Percentiles rank a stretch among this genome's conserved stretches.
These are phyloP conservation scores for Clonostachys solani DNA, from an alignment of 2,329 filamentous ascomycete species.

Conservation along the genomic window DNA sequence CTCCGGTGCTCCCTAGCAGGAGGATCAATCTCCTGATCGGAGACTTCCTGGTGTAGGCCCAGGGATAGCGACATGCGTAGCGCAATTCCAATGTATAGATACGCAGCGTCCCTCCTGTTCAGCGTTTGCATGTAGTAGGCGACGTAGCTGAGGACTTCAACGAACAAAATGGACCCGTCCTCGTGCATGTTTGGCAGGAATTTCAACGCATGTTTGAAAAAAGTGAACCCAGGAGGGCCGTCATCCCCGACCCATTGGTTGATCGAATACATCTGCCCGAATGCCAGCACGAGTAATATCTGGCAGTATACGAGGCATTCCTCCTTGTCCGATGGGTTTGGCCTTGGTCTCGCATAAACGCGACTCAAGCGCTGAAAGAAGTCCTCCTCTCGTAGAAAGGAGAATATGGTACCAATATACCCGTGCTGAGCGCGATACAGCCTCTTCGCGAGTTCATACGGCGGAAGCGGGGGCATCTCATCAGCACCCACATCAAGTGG, in stretches of 20 bases:
- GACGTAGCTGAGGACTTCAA: constrained; percentile 48
- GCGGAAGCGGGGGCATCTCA: background rate
- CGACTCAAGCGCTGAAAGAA: background rate
- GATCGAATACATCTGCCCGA: constrained; percentile 52
- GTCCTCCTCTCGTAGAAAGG: background rate
- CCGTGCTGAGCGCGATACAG: background rate
- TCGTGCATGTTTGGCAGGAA: constrained; percentile 52
- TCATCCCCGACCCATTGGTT: constrained; percentile 49
- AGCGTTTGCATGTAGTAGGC: constrained; percentile 55
- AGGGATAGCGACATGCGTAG: constrained; percentile 13
- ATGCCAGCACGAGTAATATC: constrained; percentile 46
- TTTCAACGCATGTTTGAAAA: constrained; percentile 45
- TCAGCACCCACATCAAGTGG: background rate
- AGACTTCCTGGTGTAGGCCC: constrained; percentile 11
- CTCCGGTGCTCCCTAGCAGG: constrained; percentile 40
- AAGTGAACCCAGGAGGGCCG: constrained; percentile 50
- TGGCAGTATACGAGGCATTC: constrained; percentile 46
- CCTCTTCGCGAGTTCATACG: background rate
- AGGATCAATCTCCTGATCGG: constrained; percentile 2
- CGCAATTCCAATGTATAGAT: constrained; percentile 44
- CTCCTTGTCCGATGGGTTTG: constrained; percentile 35
- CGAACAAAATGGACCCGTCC: constrained; percentile 47
- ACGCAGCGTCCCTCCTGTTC: constrained; percentile 49
- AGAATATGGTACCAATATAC: background rate
- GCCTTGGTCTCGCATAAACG: constrained; percentile 32